Conservation (phyloP, 108 stramenopile species). For the Skeletonema grethae region DNA sequence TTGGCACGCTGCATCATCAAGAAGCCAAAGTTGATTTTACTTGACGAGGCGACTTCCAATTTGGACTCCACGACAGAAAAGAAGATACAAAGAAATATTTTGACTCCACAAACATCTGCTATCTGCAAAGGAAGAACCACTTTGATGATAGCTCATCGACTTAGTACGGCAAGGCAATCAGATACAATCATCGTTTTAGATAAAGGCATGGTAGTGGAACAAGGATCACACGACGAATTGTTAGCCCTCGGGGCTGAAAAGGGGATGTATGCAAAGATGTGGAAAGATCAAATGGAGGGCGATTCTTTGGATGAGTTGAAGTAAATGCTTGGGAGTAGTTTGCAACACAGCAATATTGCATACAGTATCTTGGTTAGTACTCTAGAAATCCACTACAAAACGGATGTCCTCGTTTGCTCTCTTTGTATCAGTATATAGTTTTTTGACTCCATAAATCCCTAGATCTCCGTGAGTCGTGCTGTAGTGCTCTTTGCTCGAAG, state of each 20-base stretch:
- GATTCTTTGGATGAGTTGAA: conserved; percentile 33
- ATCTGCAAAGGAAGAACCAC: conserved; percentile 55
- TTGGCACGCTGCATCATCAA: conserved; percentile 69
- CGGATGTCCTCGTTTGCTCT: conserved; percentile 63
- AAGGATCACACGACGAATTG: conserved; percentile 58
- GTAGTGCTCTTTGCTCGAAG: conserved; percentile 56
- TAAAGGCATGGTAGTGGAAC: conserved; percentile 39
- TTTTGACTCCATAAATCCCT: conserved; percentile 57
- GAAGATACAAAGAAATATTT: conserved; percentile 43
- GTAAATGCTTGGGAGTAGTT: conserved; percentile 11
- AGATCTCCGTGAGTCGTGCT: conserved; percentile 55
- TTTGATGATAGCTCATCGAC: conserved; percentile 80
- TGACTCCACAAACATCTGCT: conserved; percentile 42
- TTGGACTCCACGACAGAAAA: conserved; percentile 80
- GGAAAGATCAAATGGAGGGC: conserved; percentile 46
- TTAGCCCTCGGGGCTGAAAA: conserved; percentile 20
- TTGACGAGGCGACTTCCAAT: conserved; percentile 87
- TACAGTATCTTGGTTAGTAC: neutral
- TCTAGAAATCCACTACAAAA: conserved; percentile 44
- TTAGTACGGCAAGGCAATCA: conserved; percentile 67
- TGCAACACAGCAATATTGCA: neutral
- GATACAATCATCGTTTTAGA: conserved; percentile 71
- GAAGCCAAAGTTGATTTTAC: conserved; percentile 61
- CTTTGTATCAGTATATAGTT: conserved; percentile 49
- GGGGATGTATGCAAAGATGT: conserved; percentile 50